phyloP scores from a whole-genome alignment of 2,329 filamentous ascomycete genomes.

The Aspergillus pseudoviridinutans region DNA sequence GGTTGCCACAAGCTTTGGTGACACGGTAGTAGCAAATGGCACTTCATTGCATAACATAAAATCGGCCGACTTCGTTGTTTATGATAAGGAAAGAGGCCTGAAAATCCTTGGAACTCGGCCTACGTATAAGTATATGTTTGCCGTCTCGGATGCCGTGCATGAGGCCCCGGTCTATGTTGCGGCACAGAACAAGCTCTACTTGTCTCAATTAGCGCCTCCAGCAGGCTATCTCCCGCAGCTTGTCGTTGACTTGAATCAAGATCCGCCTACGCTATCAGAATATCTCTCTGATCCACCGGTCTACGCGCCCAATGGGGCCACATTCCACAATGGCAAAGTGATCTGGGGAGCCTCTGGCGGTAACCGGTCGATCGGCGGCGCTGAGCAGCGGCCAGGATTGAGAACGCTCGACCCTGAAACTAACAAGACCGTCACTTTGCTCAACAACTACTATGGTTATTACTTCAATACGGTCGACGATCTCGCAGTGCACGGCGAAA shows the following conservation, averaged over 20 bases:
- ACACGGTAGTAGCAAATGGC: constrained; percentile 32
- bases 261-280: constrained; percentile 37
- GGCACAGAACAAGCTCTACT: constrained; percentile 38
- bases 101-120: constrained; percentile 36
- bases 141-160: constrained; percentile 36
- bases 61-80: constrained; percentile 37
- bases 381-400: constrained; percentile 39
- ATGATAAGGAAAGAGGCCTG: constrained; percentile 33
- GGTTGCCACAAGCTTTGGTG: constrained; percentile 23
- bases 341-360: constrained; percentile 39
- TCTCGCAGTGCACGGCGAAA: constrained; percentile 35
- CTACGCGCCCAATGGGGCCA: constrained; percentile 44
- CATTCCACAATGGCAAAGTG: constrained; percentile 37
- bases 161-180: constrained; percentile 43
- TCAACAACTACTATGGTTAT: constrained; percentile 47
- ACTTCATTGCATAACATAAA: constrained; percentile 28
- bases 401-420: constrained; percentile 45
- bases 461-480: constrained; percentile 18
- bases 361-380: constrained; percentile 33
- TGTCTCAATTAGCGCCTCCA: constrained; percentile 36
- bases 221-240: constrained; percentile 37
- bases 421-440: constrained; percentile 36
- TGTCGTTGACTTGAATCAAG: constrained; percentile 41
- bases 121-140: constrained; percentile 36
- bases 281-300: constrained; percentile 41